Evolutionary conservation across 192 early-diverging fungal species (phyloP).

Genomic region (Allomyces javanicus): DNA sequence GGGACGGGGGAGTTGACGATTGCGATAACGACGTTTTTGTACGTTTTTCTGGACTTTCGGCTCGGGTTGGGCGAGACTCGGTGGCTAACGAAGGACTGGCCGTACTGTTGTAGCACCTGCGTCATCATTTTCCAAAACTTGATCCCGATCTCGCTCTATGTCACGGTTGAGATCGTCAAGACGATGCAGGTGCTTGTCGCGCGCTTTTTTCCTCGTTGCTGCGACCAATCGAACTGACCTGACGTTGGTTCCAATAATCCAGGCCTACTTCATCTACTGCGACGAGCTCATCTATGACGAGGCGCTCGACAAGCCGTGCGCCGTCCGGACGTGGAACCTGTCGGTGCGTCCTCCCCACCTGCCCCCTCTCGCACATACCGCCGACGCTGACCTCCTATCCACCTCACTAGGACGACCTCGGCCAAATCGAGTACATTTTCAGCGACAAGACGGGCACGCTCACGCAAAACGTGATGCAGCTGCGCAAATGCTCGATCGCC

Average conservation of each 20-base stretch:
- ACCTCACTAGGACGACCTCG: conserved; percentile 62
- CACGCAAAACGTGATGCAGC: conserved; percentile 93
- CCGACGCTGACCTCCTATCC: conserved; percentile 13
- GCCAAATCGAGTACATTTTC: conserved; percentile 91
- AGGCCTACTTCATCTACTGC: conserved; percentile 76
- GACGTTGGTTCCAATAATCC: not conserved
- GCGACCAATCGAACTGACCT: not conserved
- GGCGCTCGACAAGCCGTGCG: conserved; percentile 50
- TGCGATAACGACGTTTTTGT: not conserved
- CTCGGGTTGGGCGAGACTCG: conserved; percentile 21
- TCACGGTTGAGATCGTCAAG: conserved; percentile 85
- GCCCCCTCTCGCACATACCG: conserved; percentile 5
- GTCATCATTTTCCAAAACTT: conserved; percentile 89
- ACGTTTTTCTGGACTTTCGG: not conserved
- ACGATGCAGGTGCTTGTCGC: conserved; percentile 43
- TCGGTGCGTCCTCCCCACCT: conserved; percentile 77
- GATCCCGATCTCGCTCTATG: conserved; percentile 86
- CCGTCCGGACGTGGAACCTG: conserved; percentile 69
- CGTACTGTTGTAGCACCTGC: conserved; percentile 34
- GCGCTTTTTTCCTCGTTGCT: not conserved
- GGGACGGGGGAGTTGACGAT: not conserved
- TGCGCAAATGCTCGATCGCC: conserved; percentile 72
- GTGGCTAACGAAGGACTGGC: conserved; percentile 20
- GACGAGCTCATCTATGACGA: conserved; percentile 84
- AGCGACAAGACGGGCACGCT: conserved; percentile 95